A percentile compares a stretch with the other conserved stretches of the same genome.
phyloP scores from a whole-genome alignment of 176 grass and related monocot genomes.

The Carex kokanica region DNA sequence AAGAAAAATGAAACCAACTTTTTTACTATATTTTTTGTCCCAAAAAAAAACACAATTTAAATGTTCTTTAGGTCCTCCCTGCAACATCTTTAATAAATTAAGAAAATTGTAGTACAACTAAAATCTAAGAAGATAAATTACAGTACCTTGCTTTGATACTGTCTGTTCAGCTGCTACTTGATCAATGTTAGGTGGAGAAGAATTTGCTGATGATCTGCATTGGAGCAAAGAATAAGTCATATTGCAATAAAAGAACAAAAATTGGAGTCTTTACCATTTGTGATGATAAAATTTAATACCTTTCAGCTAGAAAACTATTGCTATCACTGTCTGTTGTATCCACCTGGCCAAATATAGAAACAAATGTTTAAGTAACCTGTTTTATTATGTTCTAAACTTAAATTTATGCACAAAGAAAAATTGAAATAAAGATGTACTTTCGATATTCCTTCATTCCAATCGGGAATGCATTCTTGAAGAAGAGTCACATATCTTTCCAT shows the following conservation, averaged over 20 bases:
- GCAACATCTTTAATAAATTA: too few relatives aligned
- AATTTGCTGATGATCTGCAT: constrained; percentile 34
- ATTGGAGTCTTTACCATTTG: constrained; percentile 15
- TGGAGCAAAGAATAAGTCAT: constrained; percentile 6
- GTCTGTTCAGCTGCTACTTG: constrained; percentile 21
- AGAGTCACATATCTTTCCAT: constrained; percentile 45
- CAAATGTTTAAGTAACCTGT: background rate
- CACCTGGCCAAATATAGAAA: constrained; percentile 17
- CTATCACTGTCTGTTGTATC: constrained; percentile 22
- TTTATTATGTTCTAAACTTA: background rate
- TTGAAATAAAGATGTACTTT: constrained; percentile 14
- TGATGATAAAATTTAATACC: constrained; percentile 18
- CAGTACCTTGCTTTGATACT: constrained; percentile 31
- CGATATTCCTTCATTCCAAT: constrained; percentile 26
- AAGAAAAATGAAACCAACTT: background rate
- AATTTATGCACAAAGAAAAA: background rate
- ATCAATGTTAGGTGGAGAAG: constrained; percentile 19
- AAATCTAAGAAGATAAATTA: background rate
- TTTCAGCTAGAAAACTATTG: constrained; percentile 26
- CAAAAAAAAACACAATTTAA: background rate
- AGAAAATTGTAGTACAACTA: too few relatives aligned
- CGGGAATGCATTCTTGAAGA: constrained; percentile 39
- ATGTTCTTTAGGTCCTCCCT: background rate
- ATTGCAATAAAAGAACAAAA: constrained; percentile 4
- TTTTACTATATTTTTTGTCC: background rate